Conservation (phyloP, 164 flowering plant genomes). For the Liquidambar formosana region DNA sequence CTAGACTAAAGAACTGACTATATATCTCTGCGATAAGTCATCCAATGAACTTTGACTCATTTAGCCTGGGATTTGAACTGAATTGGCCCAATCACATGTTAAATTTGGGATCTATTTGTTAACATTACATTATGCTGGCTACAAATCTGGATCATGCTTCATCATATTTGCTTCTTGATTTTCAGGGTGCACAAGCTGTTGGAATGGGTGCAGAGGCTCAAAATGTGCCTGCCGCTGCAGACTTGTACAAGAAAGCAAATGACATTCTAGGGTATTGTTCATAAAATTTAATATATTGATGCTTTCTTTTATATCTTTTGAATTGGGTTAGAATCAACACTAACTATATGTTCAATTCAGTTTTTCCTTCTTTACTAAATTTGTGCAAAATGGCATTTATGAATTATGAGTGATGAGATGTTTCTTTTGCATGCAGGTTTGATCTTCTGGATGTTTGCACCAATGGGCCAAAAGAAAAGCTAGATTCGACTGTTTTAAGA, state of each 20-base stretch:
- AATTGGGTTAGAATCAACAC: neutral
- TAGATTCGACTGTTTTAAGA: constrained; percentile 92
- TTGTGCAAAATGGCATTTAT: neutral
- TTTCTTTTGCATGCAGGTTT: constrained; percentile 44
- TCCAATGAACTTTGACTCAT: too few relatives aligned
- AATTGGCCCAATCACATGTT: too few relatives aligned
- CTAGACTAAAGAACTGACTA: too few relatives aligned
- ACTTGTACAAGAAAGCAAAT: constrained; percentile 81
- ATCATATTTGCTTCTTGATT: neutral
- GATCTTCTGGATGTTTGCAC: constrained; percentile 87
- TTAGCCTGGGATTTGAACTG: too few relatives aligned
- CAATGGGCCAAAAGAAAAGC: constrained; percentile 94
- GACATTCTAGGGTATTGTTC: constrained; percentile 77
- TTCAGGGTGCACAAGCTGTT: constrained; percentile 98
- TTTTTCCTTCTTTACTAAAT: neutral
- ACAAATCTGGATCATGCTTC: neutral
- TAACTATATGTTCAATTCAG: neutral
- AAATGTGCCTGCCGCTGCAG: constrained; percentile 86
- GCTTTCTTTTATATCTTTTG: neutral
- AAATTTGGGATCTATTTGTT: neutral
- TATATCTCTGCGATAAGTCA: too few relatives aligned
- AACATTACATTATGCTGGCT: neutral
- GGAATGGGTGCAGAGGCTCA: constrained; percentile 96
- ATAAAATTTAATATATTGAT: neutral
- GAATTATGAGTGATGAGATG: neutral